Percentiles rank a stretch among this genome's conserved stretches.
Conservation (phyloP, 345 rosid species). For the Salix purpurea region DNA sequence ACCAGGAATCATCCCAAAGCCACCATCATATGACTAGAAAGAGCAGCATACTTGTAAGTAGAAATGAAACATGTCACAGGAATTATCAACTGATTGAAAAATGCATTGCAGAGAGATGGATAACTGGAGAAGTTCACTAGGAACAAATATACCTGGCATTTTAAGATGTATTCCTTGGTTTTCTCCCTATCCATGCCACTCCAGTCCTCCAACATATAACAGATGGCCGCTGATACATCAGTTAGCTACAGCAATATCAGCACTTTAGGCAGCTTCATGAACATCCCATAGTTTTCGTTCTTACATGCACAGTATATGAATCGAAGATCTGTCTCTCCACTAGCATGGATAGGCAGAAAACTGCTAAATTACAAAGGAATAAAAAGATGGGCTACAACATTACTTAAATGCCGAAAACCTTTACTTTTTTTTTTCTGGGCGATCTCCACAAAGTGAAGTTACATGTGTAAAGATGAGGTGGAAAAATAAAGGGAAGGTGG, state of each 20-base stretch:
- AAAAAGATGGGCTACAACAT: background rate
- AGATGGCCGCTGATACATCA: constrained; percentile 73
- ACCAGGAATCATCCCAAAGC: constrained; percentile 91
- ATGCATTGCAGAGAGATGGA: constrained; percentile 1
- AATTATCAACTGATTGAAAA: constrained; percentile 6
- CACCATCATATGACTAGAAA: constrained; percentile 93
- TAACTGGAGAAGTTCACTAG: background rate
- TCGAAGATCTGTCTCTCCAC: constrained; percentile 85
- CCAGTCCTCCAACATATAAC: constrained; percentile 76
- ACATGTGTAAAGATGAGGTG: background rate
- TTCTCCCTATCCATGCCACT: constrained; percentile 79
- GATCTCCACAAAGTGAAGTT: background rate
- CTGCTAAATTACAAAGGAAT: constrained; percentile 33
- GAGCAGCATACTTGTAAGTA: constrained; percentile 16
- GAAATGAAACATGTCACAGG: background rate
- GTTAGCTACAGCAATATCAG: constrained; percentile 23
- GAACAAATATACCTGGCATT: constrained; percentile 59
- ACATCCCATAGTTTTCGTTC: constrained; percentile 21
- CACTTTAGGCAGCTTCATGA: background rate
- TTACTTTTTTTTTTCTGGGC: background rate
- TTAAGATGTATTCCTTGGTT: constrained; percentile 68
- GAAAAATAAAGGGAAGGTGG: background rate
- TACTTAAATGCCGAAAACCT: background rate
- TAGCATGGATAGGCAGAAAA: constrained; percentile 76
- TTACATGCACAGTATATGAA: constrained; percentile 92